These are phyloP conservation scores for Mucor plumbeus DNA, from an alignment of 371 early-diverging fungal species.

Conservation along the genomic window DNA sequence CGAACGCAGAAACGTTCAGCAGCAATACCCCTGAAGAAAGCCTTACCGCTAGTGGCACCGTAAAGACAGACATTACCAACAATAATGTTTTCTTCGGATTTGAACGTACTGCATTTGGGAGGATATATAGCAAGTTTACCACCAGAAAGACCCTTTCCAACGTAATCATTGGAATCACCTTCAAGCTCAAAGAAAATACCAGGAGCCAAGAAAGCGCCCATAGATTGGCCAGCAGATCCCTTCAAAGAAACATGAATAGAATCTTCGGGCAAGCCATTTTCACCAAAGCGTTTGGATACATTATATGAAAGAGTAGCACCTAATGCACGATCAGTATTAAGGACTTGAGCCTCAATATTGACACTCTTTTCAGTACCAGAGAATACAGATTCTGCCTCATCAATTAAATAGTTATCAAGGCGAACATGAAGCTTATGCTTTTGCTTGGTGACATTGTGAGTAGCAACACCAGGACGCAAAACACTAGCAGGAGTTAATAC, in stretches of 20 bases:
- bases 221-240: constrained; percentile 96
- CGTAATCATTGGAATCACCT: constrained; percentile 98
- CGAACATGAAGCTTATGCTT: constrained; percentile 85
- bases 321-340: constrained; percentile 95
- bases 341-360: constrained; percentile 66
- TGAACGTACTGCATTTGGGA: constrained; percentile 77
- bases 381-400: constrained; percentile 77
- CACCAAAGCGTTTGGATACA: constrained; percentile 81
- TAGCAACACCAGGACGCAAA: constrained; percentile 87
- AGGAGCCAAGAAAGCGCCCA: constrained; percentile 93
- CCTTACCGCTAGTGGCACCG: constrained; percentile 94
- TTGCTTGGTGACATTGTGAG: constrained; percentile 79
- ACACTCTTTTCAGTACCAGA: constrained; percentile 57
- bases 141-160: constrained; percentile 96
- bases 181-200: constrained; percentile 92
- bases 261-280: constrained; percentile 82
- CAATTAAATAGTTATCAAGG: constrained; percentile 83
- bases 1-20: constrained; percentile 98
- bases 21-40: constrained; percentile 93
- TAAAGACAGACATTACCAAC: constrained; percentile 97
- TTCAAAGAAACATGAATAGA: constrained; percentile 82
- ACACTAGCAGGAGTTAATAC: constrained; percentile 88
- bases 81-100: constrained; percentile 87
- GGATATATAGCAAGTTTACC: constrained; percentile 90
- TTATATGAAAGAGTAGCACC: constrained; percentile 92